Evolutionary conservation across 768 basidiomycete species (phyloP), one percentile per base, ranked within the genome.

Genomic region (Leccinellum luteum): DNA sequence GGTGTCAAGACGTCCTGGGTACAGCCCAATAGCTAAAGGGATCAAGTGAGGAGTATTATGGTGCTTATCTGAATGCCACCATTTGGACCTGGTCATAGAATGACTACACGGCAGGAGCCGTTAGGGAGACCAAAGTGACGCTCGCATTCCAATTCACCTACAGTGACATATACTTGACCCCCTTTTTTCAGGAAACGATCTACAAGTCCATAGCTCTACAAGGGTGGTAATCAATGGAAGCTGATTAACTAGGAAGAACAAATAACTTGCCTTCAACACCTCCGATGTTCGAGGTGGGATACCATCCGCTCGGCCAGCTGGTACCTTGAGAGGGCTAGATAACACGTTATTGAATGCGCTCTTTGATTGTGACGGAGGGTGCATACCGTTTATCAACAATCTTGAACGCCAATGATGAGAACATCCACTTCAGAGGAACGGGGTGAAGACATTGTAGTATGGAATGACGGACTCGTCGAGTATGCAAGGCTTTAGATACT

Each of bases 201-300:
- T 4, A 77, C 84, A 3, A 91, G 73, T 3, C 89, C 89, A 70
- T 91, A 91, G 58, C 89, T 92, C 89, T 90, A 56, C 13, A n/a
- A 34, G 9, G 19, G 4, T 6, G 3, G 9, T 52, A 34, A 30
- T 41, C n/a, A 25, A 6, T 9, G 53, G 50, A 10, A n/a, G 21
- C 3, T 4, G 12, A 28, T 28, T 1, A 49, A 23, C 12, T 3
- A 14, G n/a, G 30, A 35, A 10, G 45, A 45, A 10, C 7, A n/a
- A n/a, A n/a, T n/a, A 14, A 3, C 65, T 27, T 23, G 72, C 81
- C 69, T 82, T 79, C 27, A 83, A 65, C 9, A 83, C 78, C 60
- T 83, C 82, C 25, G 66, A 50, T 1, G 70, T 69, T 45, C 64
- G 64, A 38, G 66, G 70, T 14, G 66, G 59, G 47, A 70, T 45